Evolutionary conservation across 2,329 filamentous ascomycete species (phyloP), one percentile per base, ranked within the genome.

Genomic region (Fusarium longipes): DNA sequence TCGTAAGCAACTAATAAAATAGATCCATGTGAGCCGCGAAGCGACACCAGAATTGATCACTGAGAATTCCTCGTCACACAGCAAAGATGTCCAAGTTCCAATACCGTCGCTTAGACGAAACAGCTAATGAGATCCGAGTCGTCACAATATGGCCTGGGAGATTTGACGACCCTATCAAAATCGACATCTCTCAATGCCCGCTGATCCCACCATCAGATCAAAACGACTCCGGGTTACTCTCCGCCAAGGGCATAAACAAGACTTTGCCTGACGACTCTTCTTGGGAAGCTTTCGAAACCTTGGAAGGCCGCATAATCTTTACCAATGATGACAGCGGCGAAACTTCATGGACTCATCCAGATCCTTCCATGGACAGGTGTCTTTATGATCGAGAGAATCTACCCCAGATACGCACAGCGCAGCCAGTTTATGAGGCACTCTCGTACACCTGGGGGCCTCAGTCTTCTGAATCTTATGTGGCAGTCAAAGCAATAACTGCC

Each of bases 391-490:
- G 11, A 1, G 29, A 47, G 3, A 7, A 5, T 6, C 1, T 12
- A 2, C 6, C 43, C 6, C 18, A 32, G 5, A 24, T 12, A 1
- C 1, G 24, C 4, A 2, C 10, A n/a, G 43, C 20, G 0, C 29
- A 7, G 1, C 43, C 43, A n/a, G 7, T 8, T 3, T 47, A 47
- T 1, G 43, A 47, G 8, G 43, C 43, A 14, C 43, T 47, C 5
- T 47, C 43, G 12, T 47, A 47, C 5, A 47, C 43, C 6, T 33
- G 43, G 43, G 43, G 43, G 1, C 0, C 11, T 14, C 18, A 33
- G 4, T 7, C 10, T 3, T 8, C 20, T 12, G 1, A 25, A n/a
- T 47, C 15, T 1, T 10, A 7, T 5, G 20, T 47, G 5, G 17
- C 14, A 3, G 29, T 47, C 12, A 7, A 47, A 33, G 7, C 10